Percentiles rank a stretch among this genome's conserved stretches.
phyloP scores from a whole-genome alignment of 805 yeast species.

The Komagataella ulmi region DNA sequence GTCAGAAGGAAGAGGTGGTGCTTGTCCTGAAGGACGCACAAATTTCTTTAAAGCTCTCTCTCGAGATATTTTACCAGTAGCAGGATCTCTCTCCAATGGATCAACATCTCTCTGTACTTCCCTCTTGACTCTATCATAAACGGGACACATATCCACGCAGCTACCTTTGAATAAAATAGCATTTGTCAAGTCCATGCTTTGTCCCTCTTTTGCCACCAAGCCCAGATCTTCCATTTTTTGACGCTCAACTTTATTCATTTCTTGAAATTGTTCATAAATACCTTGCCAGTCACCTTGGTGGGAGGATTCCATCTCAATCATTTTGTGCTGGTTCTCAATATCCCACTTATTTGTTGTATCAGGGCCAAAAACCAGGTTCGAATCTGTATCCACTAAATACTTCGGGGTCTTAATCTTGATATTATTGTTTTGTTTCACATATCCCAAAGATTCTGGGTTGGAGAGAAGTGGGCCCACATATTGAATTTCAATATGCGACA shows the following conservation, averaged over 20 bases:
- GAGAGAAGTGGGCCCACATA: conserved; percentile 16
- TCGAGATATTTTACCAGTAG: conserved; percentile 41
- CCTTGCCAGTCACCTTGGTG: conserved; percentile 45
- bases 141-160: conserved; percentile 91
- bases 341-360: conserved; percentile 52
- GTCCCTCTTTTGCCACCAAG: conserved; percentile 78
- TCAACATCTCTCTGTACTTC: conserved; percentile 79
- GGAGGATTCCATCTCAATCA: conserved; percentile 36
- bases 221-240: conserved; percentile 67
- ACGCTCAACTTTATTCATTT: conserved; percentile 64
- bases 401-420: conserved; percentile 11
- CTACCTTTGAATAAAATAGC: conserved; percentile 84
- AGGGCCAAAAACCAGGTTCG: conserved; percentile 19
- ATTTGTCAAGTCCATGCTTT: conserved; percentile 68
- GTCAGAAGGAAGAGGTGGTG: conserved; percentile 95
- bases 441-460: conserved; percentile 16
- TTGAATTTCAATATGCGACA: conserved; percentile 10
- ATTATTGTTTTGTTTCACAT: conserved; percentile 8
- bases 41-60: conserved; percentile 75
- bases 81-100: conserved; percentile 57
- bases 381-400: conserved; percentile 17
- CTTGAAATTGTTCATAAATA: conserved; percentile 62
- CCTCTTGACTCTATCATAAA: conserved; percentile 81
- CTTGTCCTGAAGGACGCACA: conserved; percentile 95
- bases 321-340: conserved; percentile 46